Evolutionary conservation across 2,329 filamentous ascomycete species (phyloP).

Genomic region (Ceratocystis albifundus): DNA sequence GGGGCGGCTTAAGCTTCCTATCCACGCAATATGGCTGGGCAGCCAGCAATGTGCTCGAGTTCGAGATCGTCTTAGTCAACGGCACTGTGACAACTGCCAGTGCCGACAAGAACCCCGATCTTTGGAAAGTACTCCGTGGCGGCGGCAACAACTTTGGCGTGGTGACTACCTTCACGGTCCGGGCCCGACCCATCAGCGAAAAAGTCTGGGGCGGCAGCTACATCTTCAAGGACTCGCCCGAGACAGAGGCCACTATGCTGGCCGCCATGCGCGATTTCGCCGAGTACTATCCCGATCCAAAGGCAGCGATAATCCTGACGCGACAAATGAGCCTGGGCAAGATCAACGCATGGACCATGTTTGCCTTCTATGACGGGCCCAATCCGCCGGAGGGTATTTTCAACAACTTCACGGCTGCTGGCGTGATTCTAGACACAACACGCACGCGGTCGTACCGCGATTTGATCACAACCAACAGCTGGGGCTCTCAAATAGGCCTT

Average conservation of each 20-base stretch:
- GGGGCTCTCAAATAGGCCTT: slow-evolving; percentile 29
- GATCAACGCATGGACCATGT: slow-evolving; percentile 44
- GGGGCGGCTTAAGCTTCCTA: slow-evolving; percentile 26
- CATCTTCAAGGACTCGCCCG: slow-evolving; percentile 25
- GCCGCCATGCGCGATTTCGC: slow-evolving; percentile 26
- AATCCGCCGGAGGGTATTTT: slow-evolving; percentile 37
- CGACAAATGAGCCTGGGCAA: slow-evolving; percentile 18
- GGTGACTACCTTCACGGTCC: slow-evolving; percentile 39
- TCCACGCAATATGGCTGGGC: slow-evolving; percentile 33
- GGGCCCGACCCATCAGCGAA: slow-evolving; percentile 30
- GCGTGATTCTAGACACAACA: slow-evolving; percentile 28
- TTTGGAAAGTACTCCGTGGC: slow-evolving; percentile 47
- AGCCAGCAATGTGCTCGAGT: slow-evolving; percentile 36
- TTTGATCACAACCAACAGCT: slow-evolving; percentile 23
- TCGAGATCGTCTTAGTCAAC: slow-evolving; percentile 36
- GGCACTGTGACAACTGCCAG: slow-evolving; percentile 36
- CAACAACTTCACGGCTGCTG: slow-evolving; percentile 30
- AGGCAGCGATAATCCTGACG: slow-evolving; percentile 27
- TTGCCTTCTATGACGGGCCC: slow-evolving; percentile 51
- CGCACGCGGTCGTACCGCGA: slow-evolving; percentile 24
- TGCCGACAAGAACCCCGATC: slow-evolving; percentile 35
- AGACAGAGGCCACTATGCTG: slow-evolving; percentile 23
- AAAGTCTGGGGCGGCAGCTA: slow-evolving; percentile 31
- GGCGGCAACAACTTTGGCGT: slow-evolving; percentile 48
- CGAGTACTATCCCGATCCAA: slow-evolving; percentile 29